Conservation (phyloP, 1,139 yeast genomes). For the Debaryomyces fabryi region DNA sequence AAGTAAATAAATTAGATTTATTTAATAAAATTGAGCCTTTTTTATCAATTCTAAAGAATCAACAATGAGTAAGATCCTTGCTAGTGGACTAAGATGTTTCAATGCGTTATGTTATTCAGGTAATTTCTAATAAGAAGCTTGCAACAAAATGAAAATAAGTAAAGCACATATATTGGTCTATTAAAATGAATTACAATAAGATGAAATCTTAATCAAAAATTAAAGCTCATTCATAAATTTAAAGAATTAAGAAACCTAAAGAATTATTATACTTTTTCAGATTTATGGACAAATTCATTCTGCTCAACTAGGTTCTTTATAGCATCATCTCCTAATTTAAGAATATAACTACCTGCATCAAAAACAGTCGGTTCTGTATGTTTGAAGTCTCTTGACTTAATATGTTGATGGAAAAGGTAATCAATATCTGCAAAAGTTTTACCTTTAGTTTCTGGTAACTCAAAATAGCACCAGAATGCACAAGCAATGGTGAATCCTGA, state of each 20-base stretch:
- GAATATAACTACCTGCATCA: slow-evolving; percentile 36
- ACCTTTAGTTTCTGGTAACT: slow-evolving; percentile 60
- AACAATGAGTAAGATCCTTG: too few species aligned
- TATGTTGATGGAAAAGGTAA: slow-evolving; percentile 44
- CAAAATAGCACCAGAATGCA: slow-evolving; percentile 51
- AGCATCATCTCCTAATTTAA: slow-evolving; percentile 38
- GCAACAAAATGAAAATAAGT: too few species aligned
- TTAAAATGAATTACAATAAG: not conserved
- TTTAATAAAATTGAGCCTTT: too few species aligned
- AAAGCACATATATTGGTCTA: too few species aligned
- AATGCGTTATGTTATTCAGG: too few species aligned
- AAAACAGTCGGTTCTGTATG: slow-evolving; percentile 33
- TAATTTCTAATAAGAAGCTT: too few species aligned
- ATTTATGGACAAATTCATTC: not conserved
- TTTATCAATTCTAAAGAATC: too few species aligned
- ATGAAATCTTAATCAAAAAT: too few species aligned
- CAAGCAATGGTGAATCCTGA: slow-evolving; percentile 48
- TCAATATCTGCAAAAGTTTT: slow-evolving; percentile 66
- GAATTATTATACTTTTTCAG: slow-evolving; percentile 10
- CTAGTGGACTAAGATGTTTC: too few species aligned
- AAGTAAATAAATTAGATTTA: too few species aligned
- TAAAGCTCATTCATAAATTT: too few species aligned
- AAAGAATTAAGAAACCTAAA: not conserved
- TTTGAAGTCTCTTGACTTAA: slow-evolving; percentile 48
- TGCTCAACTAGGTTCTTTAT: slow-evolving; percentile 32